Base-by-base conservation (phyloP, 2,329 filamentous ascomycete genomes). In the Exophiala calicioides region DNA sequence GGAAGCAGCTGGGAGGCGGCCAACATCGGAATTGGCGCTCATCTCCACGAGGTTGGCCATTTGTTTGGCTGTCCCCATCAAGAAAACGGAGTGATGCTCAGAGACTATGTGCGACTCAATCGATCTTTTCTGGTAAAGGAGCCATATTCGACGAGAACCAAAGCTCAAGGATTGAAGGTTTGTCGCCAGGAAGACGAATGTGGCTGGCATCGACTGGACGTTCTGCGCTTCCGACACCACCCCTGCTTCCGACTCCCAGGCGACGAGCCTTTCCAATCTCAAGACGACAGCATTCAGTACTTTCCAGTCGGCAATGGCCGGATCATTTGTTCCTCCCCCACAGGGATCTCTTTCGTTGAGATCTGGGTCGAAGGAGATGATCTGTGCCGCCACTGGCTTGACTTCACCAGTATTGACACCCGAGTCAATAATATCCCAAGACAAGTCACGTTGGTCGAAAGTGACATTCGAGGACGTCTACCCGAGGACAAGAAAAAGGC, bases 1-100 rank as follows among this genome's bases (percentile, higher is more conserved):
- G 90, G 90, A 18, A 95, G 88, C 63, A 93, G 84, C 35, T 97
- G 91, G 91, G 91, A 97, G 65, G 84, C 90, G n/a, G 90, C 88
- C 19, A 95, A 91, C 59, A 86, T 95, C 51, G 90, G 90, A 21
- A 94, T 97, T 55, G 91, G 91, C 5, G 90, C 89, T 7, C 91
- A 97, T 66, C 68, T 97, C 36, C 91, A 95, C 66, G 90, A 96
- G 68, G 86, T 86, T 1, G 91, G 91, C 3, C 91, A 95, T 68
- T 68, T 95, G 16, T 86, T 97, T 57, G 91, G 91, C 38, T 94
- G 88, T 57, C 88, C 89, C 7, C 88, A 94, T 63, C 89, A 94
- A 63, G 88, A 93, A 62, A 86, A 75, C 20, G 91, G 93, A n/a
- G 77, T 97, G 52, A 97, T 97, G 91, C 74, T 90, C 39, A 79